These are phyloP conservation scores for Silene uniflora DNA, from an alignment of 148 eudicot species.

Conservation along the genomic window DNA sequence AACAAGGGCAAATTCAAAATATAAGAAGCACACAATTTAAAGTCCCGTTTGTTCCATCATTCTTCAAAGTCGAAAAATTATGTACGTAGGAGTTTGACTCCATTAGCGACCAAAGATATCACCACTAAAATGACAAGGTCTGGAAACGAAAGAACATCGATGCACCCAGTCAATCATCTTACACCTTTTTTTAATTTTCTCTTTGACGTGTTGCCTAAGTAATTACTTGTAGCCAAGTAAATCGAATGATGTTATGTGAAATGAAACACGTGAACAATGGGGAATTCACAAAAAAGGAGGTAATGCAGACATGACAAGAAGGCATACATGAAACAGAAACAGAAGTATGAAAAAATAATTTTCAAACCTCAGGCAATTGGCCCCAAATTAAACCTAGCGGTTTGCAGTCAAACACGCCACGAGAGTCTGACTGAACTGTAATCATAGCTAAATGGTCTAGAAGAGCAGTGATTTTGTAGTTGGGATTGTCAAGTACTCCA, in stretches of 20 bases:
- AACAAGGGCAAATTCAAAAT: not conserved
- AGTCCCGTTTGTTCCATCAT: not conserved
- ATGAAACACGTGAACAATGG: not conserved
- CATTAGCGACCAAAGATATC: not conserved
- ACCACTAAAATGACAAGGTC: not conserved
- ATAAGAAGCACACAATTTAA: not conserved
- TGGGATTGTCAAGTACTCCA: slow-evolving; percentile 79
- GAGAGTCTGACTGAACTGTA: slow-evolving; percentile 82
- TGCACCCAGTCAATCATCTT: not conserved
- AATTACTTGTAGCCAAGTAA: not conserved
- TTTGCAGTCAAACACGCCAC: slow-evolving; percentile 87
- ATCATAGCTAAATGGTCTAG: slow-evolving; percentile 95
- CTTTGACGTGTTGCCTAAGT: not conserved
- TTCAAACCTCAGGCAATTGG: slow-evolving; percentile 73
- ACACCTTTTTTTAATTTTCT: not conserved
- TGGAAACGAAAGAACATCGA: not conserved
- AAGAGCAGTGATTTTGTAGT: slow-evolving; percentile 94
- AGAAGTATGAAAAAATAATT: not conserved
- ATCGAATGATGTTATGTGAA: not conserved
- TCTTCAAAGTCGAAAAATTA: not conserved
- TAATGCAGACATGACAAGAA: not conserved
- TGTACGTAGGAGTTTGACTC: not conserved
- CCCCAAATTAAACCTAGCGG: slow-evolving; percentile 95
- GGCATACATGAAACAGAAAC: not conserved
- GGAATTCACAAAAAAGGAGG: not conserved